Evolutionary conservation across 2,329 filamentous ascomycete species (phyloP).

Genomic region (Cytospora leucostoma): DNA sequence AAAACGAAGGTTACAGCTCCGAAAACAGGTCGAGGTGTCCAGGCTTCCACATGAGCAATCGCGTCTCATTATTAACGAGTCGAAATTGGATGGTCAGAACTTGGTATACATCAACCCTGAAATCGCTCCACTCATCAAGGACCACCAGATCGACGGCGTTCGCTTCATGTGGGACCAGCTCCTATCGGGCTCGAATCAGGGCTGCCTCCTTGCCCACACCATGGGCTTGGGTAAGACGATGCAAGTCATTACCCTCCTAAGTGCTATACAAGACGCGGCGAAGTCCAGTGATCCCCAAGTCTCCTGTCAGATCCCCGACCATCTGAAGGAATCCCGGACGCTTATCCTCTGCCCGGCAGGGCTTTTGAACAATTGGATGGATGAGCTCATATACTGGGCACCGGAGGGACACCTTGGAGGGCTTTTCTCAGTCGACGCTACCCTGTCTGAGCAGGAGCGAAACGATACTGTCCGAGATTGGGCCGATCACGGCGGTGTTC

Average conservation of each 20-base stretch:
- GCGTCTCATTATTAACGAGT: constrained; percentile 66
- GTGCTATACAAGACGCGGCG: constrained; percentile 69
- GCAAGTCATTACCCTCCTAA: constrained; percentile 83
- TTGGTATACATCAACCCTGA: constrained; percentile 65
- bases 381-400: constrained; percentile 74
- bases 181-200: constrained; percentile 65
- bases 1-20: constrained; percentile 50
- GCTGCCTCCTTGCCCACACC: constrained; percentile 81
- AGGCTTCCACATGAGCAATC: constrained; percentile 47
- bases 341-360: constrained; percentile 75
- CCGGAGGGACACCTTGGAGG: constrained; percentile 56
- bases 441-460: constrained; percentile 41
- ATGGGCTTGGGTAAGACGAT: constrained; percentile 95
- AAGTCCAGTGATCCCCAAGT: constrained; percentile 59
- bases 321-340: constrained; percentile 63
- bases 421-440: constrained; percentile 56
- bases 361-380: constrained; percentile 79
- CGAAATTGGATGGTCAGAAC: constrained; percentile 60
- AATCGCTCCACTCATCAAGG: constrained; percentile 69
- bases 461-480: constrained; percentile 55
- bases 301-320: constrained; percentile 65
- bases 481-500: constrained; percentile 65
- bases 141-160: constrained; percentile 79
- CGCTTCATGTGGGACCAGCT: constrained; percentile 89
- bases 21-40: constrained; percentile 46